Percentiles rank a stretch among this genome's conserved stretches.
These are phyloP conservation scores for Hanseniaspora singularis DNA, from an alignment of 805 yeast species.

Conservation along the genomic window DNA sequence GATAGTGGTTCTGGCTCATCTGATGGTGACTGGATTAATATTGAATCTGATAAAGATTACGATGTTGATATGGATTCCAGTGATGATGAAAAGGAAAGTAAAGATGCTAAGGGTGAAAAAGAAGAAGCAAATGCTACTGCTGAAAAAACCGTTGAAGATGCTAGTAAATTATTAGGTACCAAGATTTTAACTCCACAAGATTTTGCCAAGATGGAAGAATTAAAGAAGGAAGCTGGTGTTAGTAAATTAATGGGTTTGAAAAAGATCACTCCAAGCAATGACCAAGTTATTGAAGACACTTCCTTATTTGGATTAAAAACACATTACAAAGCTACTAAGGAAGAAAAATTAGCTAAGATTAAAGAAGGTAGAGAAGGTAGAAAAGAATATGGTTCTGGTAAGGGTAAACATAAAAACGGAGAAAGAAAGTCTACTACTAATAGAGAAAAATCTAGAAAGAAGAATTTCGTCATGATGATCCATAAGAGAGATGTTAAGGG, in stretches of 20 bases:
- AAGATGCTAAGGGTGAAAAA: slow-evolving; percentile 17
- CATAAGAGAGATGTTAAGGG: slow-evolving; percentile 93
- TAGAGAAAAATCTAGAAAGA: slow-evolving; percentile 91
- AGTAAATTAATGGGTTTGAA: slow-evolving; percentile 59
- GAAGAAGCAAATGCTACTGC: slow-evolving; percentile 26
- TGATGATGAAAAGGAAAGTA: slow-evolving; percentile 30
- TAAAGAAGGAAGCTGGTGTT: slow-evolving; percentile 73
- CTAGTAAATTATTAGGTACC: slow-evolving; percentile 51
- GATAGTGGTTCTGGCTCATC: slow-evolving; percentile 40
- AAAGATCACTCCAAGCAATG: slow-evolving; percentile 36
- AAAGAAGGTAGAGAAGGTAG: slow-evolving; percentile 89
- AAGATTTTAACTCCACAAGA: slow-evolving; percentile 93
- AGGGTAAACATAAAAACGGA: slow-evolving; percentile 60
- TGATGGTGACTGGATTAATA: slow-evolving; percentile 31
- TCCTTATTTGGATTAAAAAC: slow-evolving; percentile 60
- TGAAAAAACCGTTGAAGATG: slow-evolving; percentile 31
- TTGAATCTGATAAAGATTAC: slow-evolving; percentile 26
- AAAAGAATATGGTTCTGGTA: slow-evolving; percentile 78
- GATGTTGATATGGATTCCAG: slow-evolving; percentile 40
- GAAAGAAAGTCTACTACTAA: slow-evolving; percentile 74
- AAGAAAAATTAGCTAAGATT: slow-evolving; percentile 78
- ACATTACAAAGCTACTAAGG: slow-evolving; percentile 74
- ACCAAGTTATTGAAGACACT: slow-evolving; percentile 74
- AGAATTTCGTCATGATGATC: slow-evolving; percentile 98
- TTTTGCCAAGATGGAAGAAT: slow-evolving; percentile 86